Evolutionary conservation across 768 basidiomycete species (phyloP), one percentile per base, ranked within the genome.

Genomic region (Boletus rubropictus): DNA sequence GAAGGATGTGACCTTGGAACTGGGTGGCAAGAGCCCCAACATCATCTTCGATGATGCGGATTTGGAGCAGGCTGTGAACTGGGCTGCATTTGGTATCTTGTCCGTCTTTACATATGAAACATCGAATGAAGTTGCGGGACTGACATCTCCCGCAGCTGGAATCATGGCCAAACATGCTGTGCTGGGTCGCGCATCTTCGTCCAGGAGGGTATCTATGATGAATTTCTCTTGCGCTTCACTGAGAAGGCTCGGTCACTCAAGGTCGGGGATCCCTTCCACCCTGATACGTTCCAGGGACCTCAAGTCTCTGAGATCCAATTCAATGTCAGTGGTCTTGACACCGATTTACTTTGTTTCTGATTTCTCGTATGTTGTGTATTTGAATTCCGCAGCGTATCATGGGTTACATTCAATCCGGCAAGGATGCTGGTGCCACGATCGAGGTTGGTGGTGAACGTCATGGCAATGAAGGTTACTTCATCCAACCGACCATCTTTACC

Each of bases 141-240:
- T 66, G 31, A 61, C 10, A 12, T 20, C 25, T 39, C 39, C n/a
- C 12, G 14, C 61, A 85, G 82, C 69, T 81, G 69, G 68, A 87
- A 86, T 57, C 77, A 79, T 42, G 89, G 90, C 20, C 89, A 92
- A 66, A 72, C 75, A 14, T 92, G 90, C 69, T 80, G 79, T 54
- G 88, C 88, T 10, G 86, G 89, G 9, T 85, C 88, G 18, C 79
- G 91, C 51, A 81, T 92, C 58, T 90, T 76, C 59, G 86, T 93
- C 5, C 89, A 92, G 59, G 81, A 77, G 49, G 69, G 71, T 3
- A 79, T 92, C 55, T 91, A 92, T 68, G 89, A 92, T 64, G 63
- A 80, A 52, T 91, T 92, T 72, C 57, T 91, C 44, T 57, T 66
- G 42, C 65, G 63, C 25, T 82, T 89, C 65, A 75, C 76, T 1